phyloP scores from a whole-genome alignment of 805 yeast species.

The Pachysolen tannophilus region DNA sequence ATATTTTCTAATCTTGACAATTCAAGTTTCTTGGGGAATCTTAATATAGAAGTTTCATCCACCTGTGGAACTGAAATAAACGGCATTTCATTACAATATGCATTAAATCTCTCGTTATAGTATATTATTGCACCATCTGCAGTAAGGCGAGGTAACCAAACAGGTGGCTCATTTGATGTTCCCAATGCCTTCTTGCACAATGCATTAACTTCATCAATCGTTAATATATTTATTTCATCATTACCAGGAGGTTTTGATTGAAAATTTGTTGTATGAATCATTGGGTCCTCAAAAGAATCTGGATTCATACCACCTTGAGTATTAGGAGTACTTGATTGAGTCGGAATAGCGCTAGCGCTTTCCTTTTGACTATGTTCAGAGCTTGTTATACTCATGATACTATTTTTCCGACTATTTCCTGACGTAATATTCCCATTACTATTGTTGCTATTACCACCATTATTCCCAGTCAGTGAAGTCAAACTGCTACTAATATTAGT shows the following conservation, averaged over 20 bases:
- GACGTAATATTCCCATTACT: slow-evolving; percentile 32
- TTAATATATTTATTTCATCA: slow-evolving; percentile 11
- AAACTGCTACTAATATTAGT: background rate
- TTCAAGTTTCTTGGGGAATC: slow-evolving; percentile 2
- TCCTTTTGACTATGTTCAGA: background rate
- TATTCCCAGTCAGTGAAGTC: slow-evolving; percentile 32
- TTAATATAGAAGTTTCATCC: slow-evolving; percentile 6
- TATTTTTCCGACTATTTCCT: slow-evolving; percentile 3
- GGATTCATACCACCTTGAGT: no score
- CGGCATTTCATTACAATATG: slow-evolving; percentile 55
- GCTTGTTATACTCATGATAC: slow-evolving; percentile 6
- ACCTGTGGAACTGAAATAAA: slow-evolving; percentile 23
- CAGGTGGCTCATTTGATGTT: slow-evolving; percentile 29
- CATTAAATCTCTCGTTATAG: slow-evolving; percentile 51
- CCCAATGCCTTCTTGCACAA: slow-evolving; percentile 11
- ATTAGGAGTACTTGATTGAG: background rate
- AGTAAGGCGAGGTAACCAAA: slow-evolving; percentile 60
- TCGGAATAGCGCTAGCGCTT: slow-evolving; percentile 3
- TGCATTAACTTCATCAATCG: slow-evolving; percentile 9
- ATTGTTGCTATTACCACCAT: no score
- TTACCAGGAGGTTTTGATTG: background rate
- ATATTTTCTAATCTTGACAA: slow-evolving; percentile 5
- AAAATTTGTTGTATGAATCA: no score
- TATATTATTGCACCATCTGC: slow-evolving; percentile 47
- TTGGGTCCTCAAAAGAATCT: no score